Conservation (phyloP, 2,329 filamentous ascomycete genomes). For the Neonectria coccinea region DNA sequence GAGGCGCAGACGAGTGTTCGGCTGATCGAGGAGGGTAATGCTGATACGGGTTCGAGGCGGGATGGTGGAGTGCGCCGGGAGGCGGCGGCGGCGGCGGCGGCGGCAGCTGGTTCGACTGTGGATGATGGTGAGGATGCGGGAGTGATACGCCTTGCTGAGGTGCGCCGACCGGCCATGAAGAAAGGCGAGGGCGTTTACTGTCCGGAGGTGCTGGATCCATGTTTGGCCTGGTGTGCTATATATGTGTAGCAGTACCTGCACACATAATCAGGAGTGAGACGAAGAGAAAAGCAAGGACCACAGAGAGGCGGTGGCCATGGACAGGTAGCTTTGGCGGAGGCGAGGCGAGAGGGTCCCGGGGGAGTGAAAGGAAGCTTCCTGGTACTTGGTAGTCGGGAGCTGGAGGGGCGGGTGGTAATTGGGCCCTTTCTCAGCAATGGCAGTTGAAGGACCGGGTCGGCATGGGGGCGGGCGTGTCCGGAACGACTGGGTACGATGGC, state of each 20-base stretch:
- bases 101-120: constrained; percentile 45
- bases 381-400: constrained; percentile 45
- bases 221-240: constrained; percentile 60
- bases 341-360: constrained; percentile 44
- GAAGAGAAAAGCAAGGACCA: constrained; percentile 54
- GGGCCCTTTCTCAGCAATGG: constrained; percentile 45
- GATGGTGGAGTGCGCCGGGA: constrained; percentile 47
- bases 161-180: constrained; percentile 61
- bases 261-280: constrained; percentile 53
- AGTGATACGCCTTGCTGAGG: constrained; percentile 62
- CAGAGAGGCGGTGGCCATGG: constrained; percentile 52
- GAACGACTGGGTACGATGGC: constrained; percentile 48
- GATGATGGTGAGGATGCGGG: constrained; percentile 49
- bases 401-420: constrained; percentile 47
- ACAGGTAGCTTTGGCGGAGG: constrained; percentile 44
- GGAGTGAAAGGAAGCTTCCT: constrained; percentile 48
- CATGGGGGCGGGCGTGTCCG: constrained; percentile 49
- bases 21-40: constrained; percentile 52
- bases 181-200: constrained; percentile 69
- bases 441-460: constrained; percentile 44
- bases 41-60: constrained; percentile 55
- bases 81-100: constrained; percentile 46
- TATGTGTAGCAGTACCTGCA: constrained; percentile 51
- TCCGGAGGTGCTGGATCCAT: constrained; percentile 72
- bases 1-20: constrained; percentile 49